Conservation (phyloP, 177 flowering plant species). For the Vitis hybrid region DNA sequence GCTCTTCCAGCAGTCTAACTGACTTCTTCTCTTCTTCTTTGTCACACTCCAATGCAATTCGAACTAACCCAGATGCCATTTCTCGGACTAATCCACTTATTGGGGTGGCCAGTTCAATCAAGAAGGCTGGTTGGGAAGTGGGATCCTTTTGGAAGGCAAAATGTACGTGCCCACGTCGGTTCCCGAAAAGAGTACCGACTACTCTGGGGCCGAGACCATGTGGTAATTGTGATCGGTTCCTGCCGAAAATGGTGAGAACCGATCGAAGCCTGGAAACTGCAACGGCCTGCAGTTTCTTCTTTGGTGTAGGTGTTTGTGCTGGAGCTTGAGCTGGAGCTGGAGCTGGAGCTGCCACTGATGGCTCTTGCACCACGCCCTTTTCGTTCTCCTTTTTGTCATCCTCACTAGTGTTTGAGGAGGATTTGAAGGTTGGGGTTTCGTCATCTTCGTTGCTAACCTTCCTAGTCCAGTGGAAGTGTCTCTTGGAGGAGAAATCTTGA, state of each 20-base stretch:
- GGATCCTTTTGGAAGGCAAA: constrained; percentile 79
- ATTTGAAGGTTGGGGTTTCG: constrained; percentile 23
- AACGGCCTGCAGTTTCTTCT: constrained; percentile 41
- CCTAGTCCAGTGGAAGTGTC: constrained; percentile 65
- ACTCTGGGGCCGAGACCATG: constrained; percentile 42
- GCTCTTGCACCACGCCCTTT: background rate
- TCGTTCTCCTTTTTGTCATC: constrained; percentile 19
- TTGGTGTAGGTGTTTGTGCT: constrained; percentile 6
- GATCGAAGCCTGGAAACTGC: constrained; percentile 58
- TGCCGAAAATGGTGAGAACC: constrained; percentile 38
- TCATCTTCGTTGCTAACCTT: constrained; percentile 47
- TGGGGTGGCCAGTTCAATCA: constrained; percentile 77
- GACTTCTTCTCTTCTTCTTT: constrained; percentile 28
- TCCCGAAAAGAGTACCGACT: constrained; percentile 81
- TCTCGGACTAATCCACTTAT: constrained; percentile 72
- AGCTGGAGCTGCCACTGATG: background rate
- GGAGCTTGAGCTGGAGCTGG: background rate
- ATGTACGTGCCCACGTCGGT: constrained; percentile 69
- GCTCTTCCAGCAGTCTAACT: constrained; percentile 58
- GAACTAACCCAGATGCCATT: constrained; percentile 89
- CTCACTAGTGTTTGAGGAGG: constrained; percentile 17
- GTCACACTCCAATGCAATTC: constrained; percentile 89
- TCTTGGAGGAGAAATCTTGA: constrained; percentile 57
- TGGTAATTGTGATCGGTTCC: constrained; percentile 26
- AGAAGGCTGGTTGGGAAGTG: constrained; percentile 53